A percentile compares a stretch with the other conserved stretches of the same genome.
Conservation (phyloP, 2,329 filamentous ascomycete species). For the Diaporthe amygdali region DNA sequence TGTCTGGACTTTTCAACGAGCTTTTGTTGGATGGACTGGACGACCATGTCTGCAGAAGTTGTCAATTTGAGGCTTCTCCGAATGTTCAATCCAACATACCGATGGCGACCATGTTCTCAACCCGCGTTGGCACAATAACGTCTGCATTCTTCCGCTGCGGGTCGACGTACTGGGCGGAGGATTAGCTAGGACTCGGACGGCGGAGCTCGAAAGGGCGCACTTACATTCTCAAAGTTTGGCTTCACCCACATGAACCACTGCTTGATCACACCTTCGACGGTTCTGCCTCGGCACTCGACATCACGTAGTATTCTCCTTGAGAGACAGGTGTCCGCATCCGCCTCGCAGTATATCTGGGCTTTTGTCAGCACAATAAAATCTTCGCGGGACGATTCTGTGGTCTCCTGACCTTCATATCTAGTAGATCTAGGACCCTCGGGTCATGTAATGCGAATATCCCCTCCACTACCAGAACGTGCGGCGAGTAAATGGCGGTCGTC, state of each 20-base stretch:
- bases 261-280: slow-evolving; percentile 95
- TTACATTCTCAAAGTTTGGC: slow-evolving; percentile 85
- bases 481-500: slow-evolving; percentile 92
- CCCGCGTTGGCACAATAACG: slow-evolving; percentile 91
- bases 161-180: slow-evolving; percentile 70
- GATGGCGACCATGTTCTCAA: slow-evolving; percentile 94
- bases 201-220: neutral
- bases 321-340: slow-evolving; percentile 91
- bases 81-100: slow-evolving; percentile 46
- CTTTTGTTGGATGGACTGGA: slow-evolving; percentile 89
- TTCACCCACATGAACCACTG: slow-evolving; percentile 98
- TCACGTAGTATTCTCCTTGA: slow-evolving; percentile 87
- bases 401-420: slow-evolving; percentile 80
- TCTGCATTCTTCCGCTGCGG: slow-evolving; percentile 92
- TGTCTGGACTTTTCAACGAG: slow-evolving; percentile 83
- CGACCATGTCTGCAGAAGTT: slow-evolving; percentile 68
- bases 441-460: slow-evolving; percentile 97
- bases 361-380: neutral
- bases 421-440: slow-evolving; percentile 78
- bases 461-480: slow-evolving; percentile 92
- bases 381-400: neutral
- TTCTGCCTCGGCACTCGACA: slow-evolving; percentile 85
- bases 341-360: slow-evolving; percentile 87
- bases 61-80: neutral
- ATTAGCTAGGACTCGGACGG: slow-evolving; percentile 23